These are phyloP conservation scores for Trichoderma atroviride DNA, from an alignment of 2,329 filamentous ascomycete genomes.

Conservation along the genomic window DNA sequence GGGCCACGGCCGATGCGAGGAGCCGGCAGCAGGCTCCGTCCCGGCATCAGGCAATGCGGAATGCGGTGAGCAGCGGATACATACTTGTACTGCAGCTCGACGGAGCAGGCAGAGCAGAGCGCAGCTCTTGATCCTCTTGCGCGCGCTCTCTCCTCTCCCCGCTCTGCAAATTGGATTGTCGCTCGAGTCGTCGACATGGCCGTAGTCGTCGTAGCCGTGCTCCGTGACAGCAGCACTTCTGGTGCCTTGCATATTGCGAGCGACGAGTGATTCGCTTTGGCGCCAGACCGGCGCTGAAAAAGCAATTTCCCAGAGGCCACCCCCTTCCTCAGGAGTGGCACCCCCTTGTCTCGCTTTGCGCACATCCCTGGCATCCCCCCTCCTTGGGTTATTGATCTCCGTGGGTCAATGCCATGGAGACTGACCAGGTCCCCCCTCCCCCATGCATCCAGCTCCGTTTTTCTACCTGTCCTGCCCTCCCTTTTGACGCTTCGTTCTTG, in stretches of 20 bases:
- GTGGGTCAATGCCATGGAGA: slow-evolving; percentile 25
- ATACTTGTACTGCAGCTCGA: background rate
- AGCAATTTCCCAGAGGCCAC: slow-evolving; percentile 23
- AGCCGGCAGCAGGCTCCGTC: slow-evolving; percentile 11
- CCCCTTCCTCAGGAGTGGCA: slow-evolving; percentile 25
- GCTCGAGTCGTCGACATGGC: background rate
- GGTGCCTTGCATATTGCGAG: background rate
- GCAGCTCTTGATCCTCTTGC: background rate
- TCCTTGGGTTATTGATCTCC: slow-evolving; percentile 22
- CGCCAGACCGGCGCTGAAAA: slow-evolving; percentile 11
- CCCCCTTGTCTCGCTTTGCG: slow-evolving; percentile 25
- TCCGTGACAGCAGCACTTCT: background rate
- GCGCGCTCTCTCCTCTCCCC: background rate
- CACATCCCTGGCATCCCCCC: slow-evolving; percentile 16
- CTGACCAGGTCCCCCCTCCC: slow-evolving; percentile 11
- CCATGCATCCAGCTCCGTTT: slow-evolving; percentile 20
- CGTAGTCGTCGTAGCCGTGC: background rate
- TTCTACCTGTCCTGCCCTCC: slow-evolving; percentile 23
- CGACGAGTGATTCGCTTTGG: slow-evolving; percentile 15
- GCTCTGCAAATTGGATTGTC: background rate
- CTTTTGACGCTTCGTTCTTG: slow-evolving; percentile 30
- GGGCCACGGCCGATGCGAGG: slow-evolving; percentile 11
- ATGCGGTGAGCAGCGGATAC: slow-evolving; percentile 8
- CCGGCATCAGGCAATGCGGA: slow-evolving; percentile 10
- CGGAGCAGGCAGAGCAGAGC: background rate